Conservation (phyloP, 2,329 filamentous ascomycete species). For the Colletotrichum filicis region DNA sequence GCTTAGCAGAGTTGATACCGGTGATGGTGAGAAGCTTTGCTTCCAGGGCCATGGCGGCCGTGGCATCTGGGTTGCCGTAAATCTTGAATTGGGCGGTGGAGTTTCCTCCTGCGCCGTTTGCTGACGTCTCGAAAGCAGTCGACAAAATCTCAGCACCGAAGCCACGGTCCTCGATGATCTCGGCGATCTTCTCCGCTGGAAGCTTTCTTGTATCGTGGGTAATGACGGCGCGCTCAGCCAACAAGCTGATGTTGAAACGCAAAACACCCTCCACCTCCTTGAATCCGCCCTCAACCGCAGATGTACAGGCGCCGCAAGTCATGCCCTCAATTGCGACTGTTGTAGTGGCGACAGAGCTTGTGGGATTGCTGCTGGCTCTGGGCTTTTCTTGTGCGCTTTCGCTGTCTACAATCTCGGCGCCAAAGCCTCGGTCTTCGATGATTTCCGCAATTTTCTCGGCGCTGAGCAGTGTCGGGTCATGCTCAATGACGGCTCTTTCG, state of each 20-base stretch:
- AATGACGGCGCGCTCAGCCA: constrained; percentile 91
- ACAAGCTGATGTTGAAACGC: constrained; percentile 93
- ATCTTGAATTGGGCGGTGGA: constrained; percentile 83
- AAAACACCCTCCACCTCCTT: constrained; percentile 79
- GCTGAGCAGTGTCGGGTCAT: constrained; percentile 70
- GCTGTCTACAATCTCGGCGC: constrained; percentile 77
- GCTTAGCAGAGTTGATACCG: constrained; percentile 78
- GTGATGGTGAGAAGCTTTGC: constrained; percentile 70
- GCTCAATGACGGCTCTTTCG: constrained; percentile 86
- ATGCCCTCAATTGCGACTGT: constrained; percentile 94
- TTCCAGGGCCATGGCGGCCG: constrained; percentile 79
- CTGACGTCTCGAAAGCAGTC: constrained; percentile 69
- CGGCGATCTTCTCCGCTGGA: constrained; percentile 77
- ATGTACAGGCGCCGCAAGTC: constrained; percentile 97
- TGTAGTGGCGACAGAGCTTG: constrained; percentile 70
- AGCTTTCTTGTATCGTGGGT: constrained; percentile 82
- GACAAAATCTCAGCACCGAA: constrained; percentile 89
- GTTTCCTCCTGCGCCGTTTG: constrained; percentile 50
- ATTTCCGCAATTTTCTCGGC: constrained; percentile 66
- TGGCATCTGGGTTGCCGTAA: constrained; percentile 80
- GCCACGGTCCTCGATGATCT: constrained; percentile 88
- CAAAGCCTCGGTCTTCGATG: constrained; percentile 82
- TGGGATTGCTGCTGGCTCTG: constrained; percentile 42
- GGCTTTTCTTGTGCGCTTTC: constrained; percentile 44
- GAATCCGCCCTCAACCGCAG: constrained; percentile 88